phyloP scores from a whole-genome alignment of 2,329 filamentous ascomycete species.

The Harringtonia aguacate region DNA sequence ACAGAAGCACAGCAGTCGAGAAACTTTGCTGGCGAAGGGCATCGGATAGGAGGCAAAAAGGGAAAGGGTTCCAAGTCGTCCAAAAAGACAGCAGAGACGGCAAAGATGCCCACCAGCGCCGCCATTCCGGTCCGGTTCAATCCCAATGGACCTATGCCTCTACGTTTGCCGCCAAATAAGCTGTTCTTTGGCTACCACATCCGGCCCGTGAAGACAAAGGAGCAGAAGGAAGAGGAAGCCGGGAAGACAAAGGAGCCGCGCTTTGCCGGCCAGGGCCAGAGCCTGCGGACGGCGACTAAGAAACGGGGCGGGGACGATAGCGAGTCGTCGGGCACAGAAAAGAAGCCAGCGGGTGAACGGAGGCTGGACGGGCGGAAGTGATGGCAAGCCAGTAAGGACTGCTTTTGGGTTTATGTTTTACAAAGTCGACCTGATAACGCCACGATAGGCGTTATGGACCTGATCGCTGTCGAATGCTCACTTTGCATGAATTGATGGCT shows the following conservation, averaged over 20 bases:
- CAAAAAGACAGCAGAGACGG: slow-evolving; percentile 18
- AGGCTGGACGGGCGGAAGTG: slow-evolving; percentile 31
- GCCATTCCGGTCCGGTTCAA: slow-evolving; percentile 27
- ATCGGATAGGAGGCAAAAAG: slow-evolving; percentile 77
- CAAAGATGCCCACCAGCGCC: slow-evolving; percentile 50
- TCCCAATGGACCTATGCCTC: slow-evolving; percentile 73
- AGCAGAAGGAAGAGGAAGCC: slow-evolving; percentile 56
- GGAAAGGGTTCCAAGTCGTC: slow-evolving; percentile 59
- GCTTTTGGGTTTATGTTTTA: too few species aligned
- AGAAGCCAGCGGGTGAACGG: slow-evolving; percentile 33
- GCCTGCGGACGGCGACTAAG: slow-evolving; percentile 57
- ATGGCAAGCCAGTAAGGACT: neutral
- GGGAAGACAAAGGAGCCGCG: slow-evolving; percentile 57
- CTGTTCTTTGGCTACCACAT: slow-evolving; percentile 95
- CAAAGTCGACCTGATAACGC: too few species aligned
- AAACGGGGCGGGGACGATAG: slow-evolving; percentile 44
- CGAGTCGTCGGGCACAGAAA: slow-evolving; percentile 34
- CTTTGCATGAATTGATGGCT: too few species aligned
- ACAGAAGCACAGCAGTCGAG: slow-evolving; percentile 58
- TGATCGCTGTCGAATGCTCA: too few species aligned
- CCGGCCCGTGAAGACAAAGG: slow-evolving; percentile 74
- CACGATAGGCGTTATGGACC: too few species aligned
- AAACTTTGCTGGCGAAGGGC: slow-evolving; percentile 70
- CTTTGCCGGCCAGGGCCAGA: slow-evolving; percentile 80
- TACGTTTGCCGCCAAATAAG: slow-evolving; percentile 78